Base-by-base conservation (phyloP, 2,329 filamentous ascomycete species). In the Alternaria solani region DNA sequence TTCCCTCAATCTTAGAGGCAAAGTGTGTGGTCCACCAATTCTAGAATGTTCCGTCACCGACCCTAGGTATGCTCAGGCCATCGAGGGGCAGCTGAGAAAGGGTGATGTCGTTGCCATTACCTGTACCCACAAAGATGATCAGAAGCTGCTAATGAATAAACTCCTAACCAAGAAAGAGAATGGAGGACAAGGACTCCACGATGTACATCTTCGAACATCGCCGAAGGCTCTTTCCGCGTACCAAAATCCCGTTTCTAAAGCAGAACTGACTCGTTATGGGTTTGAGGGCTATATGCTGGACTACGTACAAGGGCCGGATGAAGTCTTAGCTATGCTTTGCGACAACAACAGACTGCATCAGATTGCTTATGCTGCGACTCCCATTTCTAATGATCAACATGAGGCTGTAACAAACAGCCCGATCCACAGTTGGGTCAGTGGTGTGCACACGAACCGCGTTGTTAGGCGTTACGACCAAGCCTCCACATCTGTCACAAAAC, bases 321-420 rank as follows among this genome's bases (percentile, higher is more conserved):
- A 91, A 2, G 92, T 99, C 1, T 81, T 98, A 34, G 90, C 92
- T 7, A 95, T 96, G 91, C 86, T 99, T 23, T 97, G 93, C 77
- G 86, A 88, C 12, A 89, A 91, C 67, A 87, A 85, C 59, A 85
- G 82, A 54, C 78, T 97, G 7, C 88, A 96, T 69, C 81, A 82
- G 26, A 89, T 89, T 6, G 92, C 88, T 0, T 85, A 94, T 44
- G 83, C 86, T 16, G 80, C 88, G 14, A 77, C 76, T 5, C 87
- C 92, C 9, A 87, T 94, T 34, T 86, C 78, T 2, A 86, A 91
- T 32, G 82, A 86, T 39, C 88, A 93, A 67, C 92, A 89, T 70
- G 82, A 90, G n/a, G 80, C 78, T n/a, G 81, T 97, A 34, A 80
- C 86, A 42, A 79, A 81, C 14, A 85, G 82, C 49, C 81, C 84